Evolutionary conservation across 2,329 filamentous ascomycete species (phyloP), one percentile per base, ranked within the genome.

Genomic region (Beauveria varroae): DNA sequence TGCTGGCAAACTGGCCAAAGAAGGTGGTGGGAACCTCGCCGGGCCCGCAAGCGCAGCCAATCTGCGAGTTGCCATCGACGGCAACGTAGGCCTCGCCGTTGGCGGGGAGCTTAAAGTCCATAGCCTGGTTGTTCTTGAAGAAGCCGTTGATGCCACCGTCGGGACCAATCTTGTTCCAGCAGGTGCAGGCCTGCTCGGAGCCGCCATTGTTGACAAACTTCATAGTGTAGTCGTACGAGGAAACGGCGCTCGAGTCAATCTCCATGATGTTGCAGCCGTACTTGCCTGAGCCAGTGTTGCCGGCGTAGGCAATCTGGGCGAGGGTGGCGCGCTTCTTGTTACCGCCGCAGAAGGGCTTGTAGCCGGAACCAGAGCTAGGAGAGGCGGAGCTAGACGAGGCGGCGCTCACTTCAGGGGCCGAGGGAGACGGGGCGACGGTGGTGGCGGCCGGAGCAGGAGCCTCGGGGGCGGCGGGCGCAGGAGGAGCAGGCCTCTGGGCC

Each of bases 191-290:
- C 63, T 72, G 67, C 60, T 74, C 72, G 50, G 67, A 56, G 64
- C 61, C 68, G 57, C 71, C 70, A 56, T 72, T 74, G 68, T 75
- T 74, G 57, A 68, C 70, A 68, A 81, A 78, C 64, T 71, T 71
- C 63, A 73, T 64, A 22, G 72, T 71, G 74, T 81, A 80, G 58
- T 77, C 63, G 74, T 82, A 83, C 64, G 74, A 57, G 63, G 67
- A 54, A 63, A 71, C 71, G 54, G 75, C 68, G 53, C 65, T 63
- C 62, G 65, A 67, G 64, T 72, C 66, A 62, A 83, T 69, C 37
- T 74, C 64, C 77, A 79, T 78, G 55, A 82, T 71, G 78, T 83
- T 83, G 78, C 79, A 81, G 68, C 79, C 80, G 69, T 76, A 82
- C 63, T 71, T n/a, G 60, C 64, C 67, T 9, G 62, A 2, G 55